Base-by-base conservation (phyloP, 2,329 filamentous ascomycete genomes). In the Ceratocystis ficicola region DNA sequence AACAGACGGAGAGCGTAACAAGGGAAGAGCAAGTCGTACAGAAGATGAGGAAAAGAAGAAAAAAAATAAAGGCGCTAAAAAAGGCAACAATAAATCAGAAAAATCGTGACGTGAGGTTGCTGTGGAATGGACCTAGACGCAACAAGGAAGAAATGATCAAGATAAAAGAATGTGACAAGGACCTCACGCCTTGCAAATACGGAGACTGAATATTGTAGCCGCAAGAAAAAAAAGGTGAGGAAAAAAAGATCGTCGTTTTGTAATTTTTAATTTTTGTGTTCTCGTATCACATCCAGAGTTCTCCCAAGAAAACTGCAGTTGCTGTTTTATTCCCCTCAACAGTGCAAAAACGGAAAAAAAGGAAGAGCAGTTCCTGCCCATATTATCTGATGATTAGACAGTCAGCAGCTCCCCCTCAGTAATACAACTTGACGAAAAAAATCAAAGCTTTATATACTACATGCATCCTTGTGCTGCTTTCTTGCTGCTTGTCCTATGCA, bases 191-290 rank as follows among this genome's bases (percentile, higher is more conserved):
- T n/a, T 50, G 20, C n/a, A 50, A 50, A 50, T 50, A 25, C 48
- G 48, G 25, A 50, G 20, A 22, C 46, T n/a, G 10, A 48, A 22
- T 22, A 22, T n/a, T n/a, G 28, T 5, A 32, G 22, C 12, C 6
- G 20, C 22, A 25, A 12, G 50, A 28, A 12, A 25, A 15, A 15
- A 17, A 17, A 15, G 1, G 15, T 0, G 20, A 55, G 5, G 15
- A 28, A 22, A 22, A 55, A n/a, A 59, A 59, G 55, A 59, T 59
- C 55, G 55, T 36, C 55, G 55, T 59, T 20, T 59, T 59, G 36
- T 36, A 3, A 57, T 30, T 57, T 57, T 32, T 32, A 7, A 36
- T 59, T 30, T 25, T 20, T 59, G 55, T 36, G 28, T 3, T 8
- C 25, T 59, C 15, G 55, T 10, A 20, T 59, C 32, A 59, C 17